Base-by-base conservation (phyloP, 192 early-diverging fungal species). In the Entomortierella chlamydospora region DNA sequence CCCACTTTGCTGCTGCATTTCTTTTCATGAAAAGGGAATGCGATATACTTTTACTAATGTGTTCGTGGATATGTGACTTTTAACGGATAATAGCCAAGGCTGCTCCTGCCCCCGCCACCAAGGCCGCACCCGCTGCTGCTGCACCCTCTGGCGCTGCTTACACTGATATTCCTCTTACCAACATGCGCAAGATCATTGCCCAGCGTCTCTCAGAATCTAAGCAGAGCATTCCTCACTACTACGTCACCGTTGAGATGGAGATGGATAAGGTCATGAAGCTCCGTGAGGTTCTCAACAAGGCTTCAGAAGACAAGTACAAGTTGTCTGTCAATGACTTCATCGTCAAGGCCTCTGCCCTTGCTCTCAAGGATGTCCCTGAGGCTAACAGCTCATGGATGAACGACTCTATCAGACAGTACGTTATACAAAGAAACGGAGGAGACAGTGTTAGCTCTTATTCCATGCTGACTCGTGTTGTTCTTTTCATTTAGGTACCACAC, bases 291-390 rank as follows among this genome's bases (percentile, higher is more conserved):
- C 86, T 99, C 52, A 99, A 99, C 90, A 88, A 83, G 59, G 82
- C 90, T 17, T 86, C 88, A 0, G 91, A 95, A 68, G 96, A 93
- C 30, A 91, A 93, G 66, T 97, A 92, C 92, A 99, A 99, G 88
- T 85, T 99, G 33, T 98, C 96, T 28, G 93, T 99, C 76, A 99
- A 99, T 81, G 98, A 99, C 84, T 98, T 99, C 82, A 89, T 99
- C 31, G 91, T 99, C 88, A 99, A 99, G 91, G 95, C 98, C 0
- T 90, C 95, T 22, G 91, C 91, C 63, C 87, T 94, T 53, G 93
- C 97, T 15, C 87, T 99, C 47, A 90, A 91, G 81, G 93, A 93
- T 64, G 94, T 98, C 8, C 98, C 98, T 26, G 96, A 94, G 56
- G 95, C 95, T 64, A 99, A 99, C 92, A 91, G 88, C 67, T 85